phyloP scores from a whole-genome alignment of 2,329 filamentous ascomycete genomes.

The Xylaria sp. region DNA sequence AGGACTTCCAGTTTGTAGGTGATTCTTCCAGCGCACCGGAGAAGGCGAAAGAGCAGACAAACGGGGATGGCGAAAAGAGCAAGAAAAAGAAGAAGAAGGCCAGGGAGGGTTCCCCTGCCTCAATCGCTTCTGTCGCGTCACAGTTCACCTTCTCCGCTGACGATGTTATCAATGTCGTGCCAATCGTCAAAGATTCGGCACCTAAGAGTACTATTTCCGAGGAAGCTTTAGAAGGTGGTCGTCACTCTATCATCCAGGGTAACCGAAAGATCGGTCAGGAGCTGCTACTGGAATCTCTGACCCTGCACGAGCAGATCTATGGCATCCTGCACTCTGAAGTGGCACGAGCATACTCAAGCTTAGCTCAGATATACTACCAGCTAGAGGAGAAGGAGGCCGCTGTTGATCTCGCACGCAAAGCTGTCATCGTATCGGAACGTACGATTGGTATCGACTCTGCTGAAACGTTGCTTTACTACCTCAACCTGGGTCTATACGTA shows the following conservation, averaged over 20 bases:
- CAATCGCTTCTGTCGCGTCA: slow-evolving; percentile 53
- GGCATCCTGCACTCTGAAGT: slow-evolving; percentile 97
- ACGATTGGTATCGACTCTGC: slow-evolving; percentile 93
- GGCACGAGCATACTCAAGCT: slow-evolving; percentile 90
- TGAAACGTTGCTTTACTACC: slow-evolving; percentile 93
- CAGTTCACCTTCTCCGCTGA: slow-evolving; percentile 78
- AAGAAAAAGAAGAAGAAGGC: slow-evolving; percentile 72
- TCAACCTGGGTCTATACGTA: slow-evolving; percentile 94
- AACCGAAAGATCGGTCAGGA: slow-evolving; percentile 97
- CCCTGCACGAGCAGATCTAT: slow-evolving; percentile 97
- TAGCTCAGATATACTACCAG: slow-evolving; percentile 96
- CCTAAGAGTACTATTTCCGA: slow-evolving; percentile 92
- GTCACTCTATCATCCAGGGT: slow-evolving; percentile 93
- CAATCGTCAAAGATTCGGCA: slow-evolving; percentile 91
- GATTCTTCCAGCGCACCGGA: slow-evolving; percentile 49
- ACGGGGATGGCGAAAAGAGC: slow-evolving; percentile 58
- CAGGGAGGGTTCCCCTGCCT: slow-evolving; percentile 63
- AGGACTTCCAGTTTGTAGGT: slow-evolving; percentile 74
- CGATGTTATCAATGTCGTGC: slow-evolving; percentile 92
- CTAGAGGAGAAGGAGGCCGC: slow-evolving; percentile 98
- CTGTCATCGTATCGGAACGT: slow-evolving; percentile 93
- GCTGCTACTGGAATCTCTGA: slow-evolving; percentile 92
- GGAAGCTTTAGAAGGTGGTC: slow-evolving; percentile 93
- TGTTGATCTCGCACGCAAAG: slow-evolving; percentile 94
- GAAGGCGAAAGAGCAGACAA: slow-evolving; percentile 54